Evolutionary conservation across 768 basidiomycete species (phyloP), one percentile per base, ranked within the genome.

Genomic region (Lentinula raphanica): DNA sequence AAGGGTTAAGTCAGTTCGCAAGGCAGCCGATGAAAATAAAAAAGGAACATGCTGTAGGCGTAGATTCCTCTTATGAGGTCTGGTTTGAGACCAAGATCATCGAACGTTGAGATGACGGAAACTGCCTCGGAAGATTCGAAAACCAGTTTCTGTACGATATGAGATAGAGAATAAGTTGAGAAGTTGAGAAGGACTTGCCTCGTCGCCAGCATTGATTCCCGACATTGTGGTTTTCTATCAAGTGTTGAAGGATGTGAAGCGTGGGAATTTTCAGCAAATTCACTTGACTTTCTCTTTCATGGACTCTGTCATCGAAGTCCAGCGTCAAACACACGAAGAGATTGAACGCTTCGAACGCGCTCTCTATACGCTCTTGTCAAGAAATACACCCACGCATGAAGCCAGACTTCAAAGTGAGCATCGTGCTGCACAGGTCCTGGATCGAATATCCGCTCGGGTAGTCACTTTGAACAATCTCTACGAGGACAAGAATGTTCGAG

Each of bases 1-100:
- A 23, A 44, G 25, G 29, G 49, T 15, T 13, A 17, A 5, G 1
- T 48, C n/a, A 21, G 11, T 44, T 36, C 56, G 21, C 36, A 62
- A 38, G 15, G 19, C 39, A 12, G 55, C 17, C 59, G 38, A 31
- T 50, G 8, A 48, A 12, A 56, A 13, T 5, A 32, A 59, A 38
- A 62, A 27, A 32, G 31, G 46, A n/a, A 76, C 85, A 56, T 59
- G 92, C 96, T 96, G 79, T 98, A 98, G 58, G 94, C 96, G 74
- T 98, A 98, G 71, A 99, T 92, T 65, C 97, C 97, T 64, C 97
- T 87, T 58, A 98, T 75, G 54, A 99, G 85, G 73, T 98, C 94
- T 67, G 94, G 90, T 78, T 98, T 98, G 69, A 99, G 75, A 65
- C 88, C 83, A 45, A 94, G 84, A 77, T 93, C 92, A 68, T 93